A percentile compares a stretch with the other conserved stretches of the same genome.
These are phyloP conservation scores for Gossypium trilobum DNA, from an alignment of 441 rosid species.

Conservation along the genomic window DNA sequence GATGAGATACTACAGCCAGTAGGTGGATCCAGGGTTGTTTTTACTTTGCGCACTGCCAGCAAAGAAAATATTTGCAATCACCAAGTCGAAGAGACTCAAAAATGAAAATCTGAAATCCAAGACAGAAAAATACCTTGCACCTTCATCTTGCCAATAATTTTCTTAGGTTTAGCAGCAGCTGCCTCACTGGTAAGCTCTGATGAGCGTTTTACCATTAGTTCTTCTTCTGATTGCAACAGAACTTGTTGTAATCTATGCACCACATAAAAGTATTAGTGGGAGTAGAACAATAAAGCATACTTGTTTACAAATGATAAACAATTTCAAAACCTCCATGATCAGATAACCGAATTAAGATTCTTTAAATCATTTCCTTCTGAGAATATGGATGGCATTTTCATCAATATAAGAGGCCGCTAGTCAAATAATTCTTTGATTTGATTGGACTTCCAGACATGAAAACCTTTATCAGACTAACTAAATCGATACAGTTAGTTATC, in stretches of 20 bases:
- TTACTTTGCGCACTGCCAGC: conserved; percentile 73
- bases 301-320: conserved; percentile 1
- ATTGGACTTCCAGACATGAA: background rate
- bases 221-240: conserved; percentile 94
- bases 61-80: conserved; percentile 18
- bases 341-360: background rate
- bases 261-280: conserved; percentile 15
- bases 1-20: conserved; percentile 77
- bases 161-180: conserved; percentile 71
- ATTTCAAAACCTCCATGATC: background rate
- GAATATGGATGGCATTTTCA: conserved; percentile 3
- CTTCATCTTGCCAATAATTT: conserved; percentile 81
- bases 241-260: conserved; percentile 57
- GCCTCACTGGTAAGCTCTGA: conserved; percentile 57
- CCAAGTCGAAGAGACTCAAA: conserved; percentile 14
- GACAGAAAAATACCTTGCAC: conserved; percentile 61
- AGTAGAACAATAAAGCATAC: background rate
- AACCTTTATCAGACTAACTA: background rate
- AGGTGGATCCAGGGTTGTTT: conserved; percentile 67
- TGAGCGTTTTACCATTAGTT: conserved; percentile 61
- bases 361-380: conserved; percentile 9
- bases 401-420: conserved; percentile 1
- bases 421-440: background rate
- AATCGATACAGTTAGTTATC: background rate
- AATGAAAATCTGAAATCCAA: conserved; percentile 11